Evolutionary conservation across 495 filamentous ascomycete species (phyloP).

Genomic region (Sordaria brevicollis): DNA sequence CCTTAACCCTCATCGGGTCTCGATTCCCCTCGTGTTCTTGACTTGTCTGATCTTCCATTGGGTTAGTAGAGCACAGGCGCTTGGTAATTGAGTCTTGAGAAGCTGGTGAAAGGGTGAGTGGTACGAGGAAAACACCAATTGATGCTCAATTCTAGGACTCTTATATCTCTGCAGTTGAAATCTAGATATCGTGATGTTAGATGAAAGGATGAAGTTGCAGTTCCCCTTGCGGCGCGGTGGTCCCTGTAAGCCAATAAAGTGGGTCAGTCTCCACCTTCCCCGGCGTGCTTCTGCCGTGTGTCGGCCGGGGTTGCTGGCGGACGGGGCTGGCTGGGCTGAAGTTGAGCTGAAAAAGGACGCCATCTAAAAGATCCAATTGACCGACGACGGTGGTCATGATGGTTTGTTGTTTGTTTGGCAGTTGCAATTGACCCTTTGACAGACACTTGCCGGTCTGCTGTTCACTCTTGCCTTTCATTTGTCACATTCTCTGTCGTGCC

Average conservation of each 20-base stretch:
- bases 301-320: not conserved
- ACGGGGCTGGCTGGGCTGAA: not conserved
- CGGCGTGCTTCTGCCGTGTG: not conserved
- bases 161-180: not conserved
- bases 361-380: not conserved
- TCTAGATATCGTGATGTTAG: not conserved
- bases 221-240: not conserved
- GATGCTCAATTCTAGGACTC: not conserved
- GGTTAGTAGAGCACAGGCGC: not conserved
- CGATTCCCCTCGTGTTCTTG: not conserved
- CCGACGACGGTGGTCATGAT: not conserved
- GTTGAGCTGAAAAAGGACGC: not conserved
- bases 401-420: not conserved
- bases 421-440: not conserved
- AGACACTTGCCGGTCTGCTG: not conserved
- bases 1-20: not conserved
- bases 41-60: not conserved
- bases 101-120: not conserved
- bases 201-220: not conserved
- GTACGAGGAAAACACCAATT: no score
- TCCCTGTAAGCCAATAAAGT: not conserved
- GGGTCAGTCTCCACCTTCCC: not conserved
- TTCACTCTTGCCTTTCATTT: not conserved
- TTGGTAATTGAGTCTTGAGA: not conserved
- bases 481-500: not conserved